These are phyloP conservation scores for Arthrobotrys megalospora DNA, from an alignment of 2,329 filamentous ascomycete genomes.

Conservation along the genomic window DNA sequence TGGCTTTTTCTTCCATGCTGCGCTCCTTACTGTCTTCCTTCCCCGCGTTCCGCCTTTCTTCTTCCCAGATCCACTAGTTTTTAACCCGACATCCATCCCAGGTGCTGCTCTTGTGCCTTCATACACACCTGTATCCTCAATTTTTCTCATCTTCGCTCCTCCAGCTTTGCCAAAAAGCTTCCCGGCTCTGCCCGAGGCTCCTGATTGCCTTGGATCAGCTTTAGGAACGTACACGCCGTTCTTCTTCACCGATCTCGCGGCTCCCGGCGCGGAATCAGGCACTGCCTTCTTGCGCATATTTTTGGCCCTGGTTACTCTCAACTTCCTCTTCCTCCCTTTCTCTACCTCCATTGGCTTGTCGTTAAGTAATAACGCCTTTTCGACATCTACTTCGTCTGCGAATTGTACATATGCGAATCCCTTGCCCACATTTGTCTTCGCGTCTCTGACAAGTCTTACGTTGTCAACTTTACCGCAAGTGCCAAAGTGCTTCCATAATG, in stretches of 20 bases:
- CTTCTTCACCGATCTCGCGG: constrained; percentile 43
- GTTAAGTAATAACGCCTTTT: constrained; percentile 88
- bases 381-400: constrained; percentile 87
- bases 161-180: constrained; percentile 81
- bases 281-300: constrained; percentile 72
- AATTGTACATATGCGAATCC: constrained; percentile 99
- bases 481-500: constrained; percentile 85
- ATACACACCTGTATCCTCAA: constrained; percentile 81
- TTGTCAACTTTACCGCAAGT: constrained; percentile 88
- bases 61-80: constrained; percentile 73
- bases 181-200: constrained; percentile 79
- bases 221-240: constrained; percentile 76
- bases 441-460: constrained; percentile 90
- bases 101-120: constrained; percentile 82
- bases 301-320: constrained; percentile 90
- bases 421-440: constrained; percentile 92
- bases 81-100: constrained; percentile 75
- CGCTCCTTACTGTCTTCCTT: constrained; percentile 68
- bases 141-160: constrained; percentile 72
- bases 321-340: constrained; percentile 71
- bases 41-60: constrained; percentile 70
- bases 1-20: constrained; percentile 70
- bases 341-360: constrained; percentile 80
- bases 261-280: constrained; percentile 62
- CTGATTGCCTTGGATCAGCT: constrained; percentile 78